A percentile compares a stretch with the other conserved stretches of the same genome.
Evolutionary conservation across 2,329 filamentous ascomycete species (phyloP).

Genomic region (Penicillium sp.): DNA sequence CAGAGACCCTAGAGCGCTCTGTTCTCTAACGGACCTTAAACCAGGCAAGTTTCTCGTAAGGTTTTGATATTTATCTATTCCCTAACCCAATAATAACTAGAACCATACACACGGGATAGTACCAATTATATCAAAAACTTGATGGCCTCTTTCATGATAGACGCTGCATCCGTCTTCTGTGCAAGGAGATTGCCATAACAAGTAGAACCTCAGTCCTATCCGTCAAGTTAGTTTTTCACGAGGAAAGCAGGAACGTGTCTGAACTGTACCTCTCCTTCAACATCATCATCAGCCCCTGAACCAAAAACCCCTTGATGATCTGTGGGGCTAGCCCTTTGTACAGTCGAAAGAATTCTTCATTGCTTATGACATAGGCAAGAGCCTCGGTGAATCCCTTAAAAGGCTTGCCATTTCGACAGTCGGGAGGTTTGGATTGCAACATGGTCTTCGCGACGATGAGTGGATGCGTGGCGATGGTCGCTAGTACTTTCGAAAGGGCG

Average conservation of each 20-base stretch:
- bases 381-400: slow-evolving; percentile 11
- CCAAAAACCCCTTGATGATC: slow-evolving; percentile 12
- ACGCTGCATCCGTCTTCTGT: too few species aligned
- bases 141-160: too few species aligned
- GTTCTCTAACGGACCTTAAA: too few species aligned
- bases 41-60: too few species aligned
- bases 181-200: too few species aligned
- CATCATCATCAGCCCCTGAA: slow-evolving; percentile 13
- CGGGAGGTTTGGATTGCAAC: slow-evolving; percentile 8
- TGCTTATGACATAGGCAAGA: slow-evolving; percentile 6
- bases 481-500: slow-evolving; percentile 9
- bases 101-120: too few species aligned
- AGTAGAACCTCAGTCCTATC: neutral
- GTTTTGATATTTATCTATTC: too few species aligned
- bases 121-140: too few species aligned
- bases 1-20: too few species aligned
- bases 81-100: too few species aligned
- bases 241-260: too few species aligned
- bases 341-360: slow-evolving; percentile 6
- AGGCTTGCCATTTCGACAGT: neutral
- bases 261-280: slow-evolving; percentile 10
- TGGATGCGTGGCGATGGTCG: slow-evolving; percentile 11
- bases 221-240: too few species aligned
- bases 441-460: slow-evolving; percentile 13
- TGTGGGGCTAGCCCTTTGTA: slow-evolving; percentile 12